phyloP scores from a whole-genome alignment of 23 red algal genomes.

The Gracilaria caudata region DNA sequence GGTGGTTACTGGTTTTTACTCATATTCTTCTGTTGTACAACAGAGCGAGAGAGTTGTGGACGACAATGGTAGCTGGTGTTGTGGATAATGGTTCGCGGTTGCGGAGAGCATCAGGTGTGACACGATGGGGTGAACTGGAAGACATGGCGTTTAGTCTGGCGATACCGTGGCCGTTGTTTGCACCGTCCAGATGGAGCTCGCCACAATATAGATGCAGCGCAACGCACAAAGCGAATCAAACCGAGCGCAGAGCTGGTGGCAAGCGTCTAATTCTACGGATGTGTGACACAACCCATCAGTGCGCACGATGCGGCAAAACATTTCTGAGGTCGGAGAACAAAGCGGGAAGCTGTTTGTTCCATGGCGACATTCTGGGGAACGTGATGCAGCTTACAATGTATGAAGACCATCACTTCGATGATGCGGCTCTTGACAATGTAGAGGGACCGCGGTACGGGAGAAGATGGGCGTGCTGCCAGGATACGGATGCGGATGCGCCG shows the following conservation, averaged over 20 bases:
- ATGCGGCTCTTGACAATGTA: constrained; percentile 22
- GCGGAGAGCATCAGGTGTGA: not conserved
- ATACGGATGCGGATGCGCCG: constrained; percentile 34
- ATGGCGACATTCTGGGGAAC: constrained; percentile 41
- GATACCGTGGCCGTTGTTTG: not conserved
- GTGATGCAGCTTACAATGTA: constrained; percentile 5
- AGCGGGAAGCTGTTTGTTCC: constrained; percentile 35
- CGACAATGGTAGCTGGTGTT: not conserved
- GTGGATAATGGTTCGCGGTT: not conserved
- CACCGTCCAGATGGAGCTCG: not conserved
- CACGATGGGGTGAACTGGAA: not conserved
- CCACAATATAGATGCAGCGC: not conserved
- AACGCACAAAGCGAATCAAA: not conserved
- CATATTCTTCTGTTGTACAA: not conserved
- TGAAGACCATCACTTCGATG: constrained; percentile 63
- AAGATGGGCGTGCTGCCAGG: constrained; percentile 50
- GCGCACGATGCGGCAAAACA: constrained; percentile 25
- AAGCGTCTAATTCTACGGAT: not conserved
- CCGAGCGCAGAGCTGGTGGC: not conserved
- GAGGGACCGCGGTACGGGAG: constrained; percentile 36
- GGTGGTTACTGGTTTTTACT: no score
- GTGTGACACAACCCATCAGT: not conserved
- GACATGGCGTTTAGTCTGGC: not conserved
- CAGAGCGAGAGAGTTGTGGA: not conserved
- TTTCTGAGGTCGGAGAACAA: constrained; percentile 9